Conservation (phyloP, 2,329 filamentous ascomycete genomes). For the Pseudocercospora crystallina region DNA sequence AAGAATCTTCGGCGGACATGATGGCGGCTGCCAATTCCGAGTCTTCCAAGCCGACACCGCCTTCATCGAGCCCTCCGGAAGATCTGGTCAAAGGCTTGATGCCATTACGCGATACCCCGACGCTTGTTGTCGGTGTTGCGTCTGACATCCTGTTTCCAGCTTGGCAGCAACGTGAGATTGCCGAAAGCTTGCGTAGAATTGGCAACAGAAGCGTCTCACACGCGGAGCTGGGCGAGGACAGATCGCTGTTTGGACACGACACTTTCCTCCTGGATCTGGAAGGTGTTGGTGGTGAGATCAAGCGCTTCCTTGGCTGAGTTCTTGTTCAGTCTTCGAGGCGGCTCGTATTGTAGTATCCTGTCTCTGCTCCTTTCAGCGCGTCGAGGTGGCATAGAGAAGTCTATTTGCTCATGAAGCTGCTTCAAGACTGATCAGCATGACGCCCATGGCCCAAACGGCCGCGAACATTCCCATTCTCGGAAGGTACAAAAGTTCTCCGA, state of each 20-base stretch:
- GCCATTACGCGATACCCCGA: constrained; percentile 71
- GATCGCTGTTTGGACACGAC: constrained; percentile 93
- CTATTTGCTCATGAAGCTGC: too few relatives aligned
- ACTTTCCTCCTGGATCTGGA: constrained; percentile 91
- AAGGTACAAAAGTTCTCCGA: too few relatives aligned
- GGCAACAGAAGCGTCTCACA: constrained; percentile 84
- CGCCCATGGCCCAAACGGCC: too few relatives aligned
- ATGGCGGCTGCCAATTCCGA: constrained; percentile 23
- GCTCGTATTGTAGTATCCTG: too few relatives aligned
- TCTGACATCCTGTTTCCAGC: constrained; percentile 96
- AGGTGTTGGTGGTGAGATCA: constrained; percentile 82
- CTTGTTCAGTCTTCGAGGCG: too few relatives aligned
- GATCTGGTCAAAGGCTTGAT: constrained; percentile 78
- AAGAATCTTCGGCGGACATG: constrained; percentile 53
- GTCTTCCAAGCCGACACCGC: constrained; percentile 20
- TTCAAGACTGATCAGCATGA: too few relatives aligned
- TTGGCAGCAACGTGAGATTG: constrained; percentile 96
- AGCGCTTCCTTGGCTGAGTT: constrained; percentile 68
- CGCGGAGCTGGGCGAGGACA: constrained; percentile 88
- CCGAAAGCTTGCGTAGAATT: constrained; percentile 71
- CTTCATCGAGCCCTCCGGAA: constrained; percentile 60
- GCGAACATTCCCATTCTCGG: too few relatives aligned
- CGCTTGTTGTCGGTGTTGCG: constrained; percentile 87
- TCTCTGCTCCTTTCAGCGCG: too few relatives aligned
- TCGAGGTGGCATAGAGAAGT: too few relatives aligned